A percentile compares a stretch with the other conserved stretches of the same genome.
These are phyloP conservation scores for Colletotrichum endophyticum DNA, from an alignment of 2,329 filamentous ascomycete species.

Conservation along the genomic window DNA sequence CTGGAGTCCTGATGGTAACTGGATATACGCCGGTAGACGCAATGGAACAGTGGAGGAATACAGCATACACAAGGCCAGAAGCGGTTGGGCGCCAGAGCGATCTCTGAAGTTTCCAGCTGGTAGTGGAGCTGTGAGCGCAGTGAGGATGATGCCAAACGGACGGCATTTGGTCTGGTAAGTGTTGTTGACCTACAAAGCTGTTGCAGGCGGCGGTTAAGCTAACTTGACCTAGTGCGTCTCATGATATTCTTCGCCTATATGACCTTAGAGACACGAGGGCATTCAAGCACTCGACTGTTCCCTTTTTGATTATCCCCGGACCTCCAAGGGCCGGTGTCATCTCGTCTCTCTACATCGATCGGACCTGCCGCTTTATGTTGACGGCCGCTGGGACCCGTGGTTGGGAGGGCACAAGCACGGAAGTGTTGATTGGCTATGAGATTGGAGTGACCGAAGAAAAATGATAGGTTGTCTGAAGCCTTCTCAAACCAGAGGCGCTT, in stretches of 20 bases:
- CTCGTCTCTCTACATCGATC: slow-evolving; percentile 84
- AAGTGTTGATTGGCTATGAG: slow-evolving; percentile 94
- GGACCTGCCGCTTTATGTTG: slow-evolving; percentile 88
- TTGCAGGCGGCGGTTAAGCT: neutral
- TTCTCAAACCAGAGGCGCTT: neutral
- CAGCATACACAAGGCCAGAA: slow-evolving; percentile 74
- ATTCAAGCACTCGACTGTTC: slow-evolving; percentile 78
- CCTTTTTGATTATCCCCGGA: slow-evolving; percentile 95
- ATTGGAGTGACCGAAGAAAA: slow-evolving; percentile 53
- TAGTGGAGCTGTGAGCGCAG: slow-evolving; percentile 86
- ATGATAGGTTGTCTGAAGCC: neutral
- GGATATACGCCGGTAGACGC: slow-evolving; percentile 87
- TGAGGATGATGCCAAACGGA: slow-evolving; percentile 91
- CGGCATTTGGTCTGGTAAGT: slow-evolving; percentile 80
- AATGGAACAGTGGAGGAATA: slow-evolving; percentile 97
- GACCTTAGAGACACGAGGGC: slow-evolving; percentile 74
- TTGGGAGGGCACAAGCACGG: slow-evolving; percentile 91
- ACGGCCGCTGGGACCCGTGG: slow-evolving; percentile 90
- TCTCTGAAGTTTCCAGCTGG: slow-evolving; percentile 88
- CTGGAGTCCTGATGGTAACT: slow-evolving; percentile 96
- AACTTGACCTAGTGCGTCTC: slow-evolving; percentile 70
- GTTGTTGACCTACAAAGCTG: neutral
- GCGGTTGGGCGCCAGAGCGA: slow-evolving; percentile 75
- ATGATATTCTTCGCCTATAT: slow-evolving; percentile 93
- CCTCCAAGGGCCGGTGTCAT: slow-evolving; percentile 85